A percentile compares a stretch with the other conserved stretches of the same genome.
Evolutionary conservation across 441 rosid genomes (phyloP).

Genomic region (Populus hybrid): DNA sequence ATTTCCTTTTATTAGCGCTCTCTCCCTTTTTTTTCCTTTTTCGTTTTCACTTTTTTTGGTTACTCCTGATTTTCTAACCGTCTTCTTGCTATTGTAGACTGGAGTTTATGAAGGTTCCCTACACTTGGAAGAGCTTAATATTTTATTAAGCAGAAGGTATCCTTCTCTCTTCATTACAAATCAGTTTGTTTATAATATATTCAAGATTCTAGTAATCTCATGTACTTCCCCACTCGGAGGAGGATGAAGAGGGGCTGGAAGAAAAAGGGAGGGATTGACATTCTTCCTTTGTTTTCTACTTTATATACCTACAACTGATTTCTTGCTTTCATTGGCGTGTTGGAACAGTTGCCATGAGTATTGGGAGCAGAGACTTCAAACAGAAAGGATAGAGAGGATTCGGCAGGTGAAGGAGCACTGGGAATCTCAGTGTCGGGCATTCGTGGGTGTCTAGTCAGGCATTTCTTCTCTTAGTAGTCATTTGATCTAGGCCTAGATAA

Average conservation of each 20-base stretch:
- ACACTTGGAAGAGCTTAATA: slow-evolving; percentile 76
- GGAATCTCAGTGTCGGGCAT: slow-evolving; percentile 73
- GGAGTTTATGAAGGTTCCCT: slow-evolving; percentile 65
- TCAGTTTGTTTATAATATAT: background rate
- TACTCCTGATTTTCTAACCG: background rate
- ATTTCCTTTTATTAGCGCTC: background rate
- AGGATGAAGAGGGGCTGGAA: background rate
- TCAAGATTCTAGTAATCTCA: background rate
- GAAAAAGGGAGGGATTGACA: background rate
- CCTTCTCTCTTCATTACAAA: background rate
- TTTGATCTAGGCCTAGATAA: background rate
- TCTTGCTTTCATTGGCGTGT: background rate
- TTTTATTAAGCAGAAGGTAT: slow-evolving; percentile 64
- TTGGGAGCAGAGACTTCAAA: slow-evolving; percentile 73
- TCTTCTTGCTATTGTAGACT: slow-evolving; percentile 33
- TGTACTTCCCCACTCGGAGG: background rate
- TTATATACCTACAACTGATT: background rate
- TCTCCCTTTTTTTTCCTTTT: background rate
- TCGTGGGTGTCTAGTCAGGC: slow-evolving; percentile 46
- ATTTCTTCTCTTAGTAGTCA: background rate
- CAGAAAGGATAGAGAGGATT: too few species aligned
- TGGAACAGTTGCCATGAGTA: slow-evolving; percentile 61
- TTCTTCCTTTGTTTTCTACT: background rate
- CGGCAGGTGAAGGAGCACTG: slow-evolving; percentile 77
- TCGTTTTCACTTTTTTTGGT: background rate